Base-by-base conservation (phyloP, 768 basidiomycete species). In the Plicaturopsis crispa region DNA sequence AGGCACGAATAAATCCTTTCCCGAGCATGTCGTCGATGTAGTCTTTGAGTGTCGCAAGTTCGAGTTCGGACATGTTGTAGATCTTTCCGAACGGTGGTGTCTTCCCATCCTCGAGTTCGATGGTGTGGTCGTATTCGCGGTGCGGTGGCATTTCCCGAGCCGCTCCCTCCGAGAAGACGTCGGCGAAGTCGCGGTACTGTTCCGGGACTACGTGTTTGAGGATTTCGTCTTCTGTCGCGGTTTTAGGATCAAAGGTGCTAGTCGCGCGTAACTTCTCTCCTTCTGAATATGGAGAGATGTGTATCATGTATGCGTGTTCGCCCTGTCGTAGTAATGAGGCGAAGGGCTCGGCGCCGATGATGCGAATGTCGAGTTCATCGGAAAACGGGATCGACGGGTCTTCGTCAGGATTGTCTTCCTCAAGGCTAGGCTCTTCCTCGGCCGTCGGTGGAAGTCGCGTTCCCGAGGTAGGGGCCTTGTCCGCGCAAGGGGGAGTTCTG, bases 1-100 rank as follows among this genome's bases (percentile, higher is more conserved):
- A 62, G 10, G 55, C 51, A 0, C 53, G 48, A 33, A 70, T 68
- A 35, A 56, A 59, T 1, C 67, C 68, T 28, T 8, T 28, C 10
- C 10, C 26, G 26, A 62, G 48, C 36, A 62, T 53, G 7, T 50
- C 42, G 13, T 62, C 46, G 21, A 64, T 36, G 39, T 51, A 66
- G 3, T 43, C 46, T 0, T 33, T 14, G 33, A 67, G 53, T 4
- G 53, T 60, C 11, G 53, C 38, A 4, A 49, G 57, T 44, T 73
- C 63, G 0, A 35, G 23, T 4, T 43, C 52, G 0, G 55, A 58
- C 1, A 69, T 40, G 1, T 51, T 50, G 35, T 69, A 70, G 4
- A 69, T 47, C 4, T 55, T 56, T n/a, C 51, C 55, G 6, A 50
- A 44, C 0, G 52, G 48, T 0, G 59, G 57, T 5, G 45, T 41